Conservation (phyloP, 2,329 filamentous ascomycete genomes). For the Fusarium sp. region DNA sequence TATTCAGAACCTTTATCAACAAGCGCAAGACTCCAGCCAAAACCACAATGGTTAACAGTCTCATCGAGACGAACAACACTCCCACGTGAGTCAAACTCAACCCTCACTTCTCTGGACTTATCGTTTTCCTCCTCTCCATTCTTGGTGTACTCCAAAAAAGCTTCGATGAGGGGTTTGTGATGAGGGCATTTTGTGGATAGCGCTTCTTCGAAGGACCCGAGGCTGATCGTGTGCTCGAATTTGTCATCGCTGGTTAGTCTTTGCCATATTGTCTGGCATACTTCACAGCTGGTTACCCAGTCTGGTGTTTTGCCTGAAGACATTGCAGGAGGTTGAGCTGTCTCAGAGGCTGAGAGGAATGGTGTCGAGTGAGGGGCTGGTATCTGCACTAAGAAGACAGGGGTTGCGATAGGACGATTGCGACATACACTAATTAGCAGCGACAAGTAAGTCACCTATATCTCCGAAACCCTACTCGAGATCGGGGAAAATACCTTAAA, state of each 20-base stretch:
- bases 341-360: not conserved
- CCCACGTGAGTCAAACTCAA: fast-evolving
- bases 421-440: not conserved
- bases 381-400: not conserved
- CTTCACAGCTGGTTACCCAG: not conserved
- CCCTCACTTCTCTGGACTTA: not conserved
- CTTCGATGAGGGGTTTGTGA: not conserved
- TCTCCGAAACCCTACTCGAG: not conserved
- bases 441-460: not conserved
- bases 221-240: not conserved
- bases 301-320: not conserved
- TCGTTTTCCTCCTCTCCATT: not conserved
- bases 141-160: not conserved
- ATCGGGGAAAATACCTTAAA: not conserved
- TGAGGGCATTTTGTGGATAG: not conserved
- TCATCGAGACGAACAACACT: not conserved
- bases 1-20: not conserved
- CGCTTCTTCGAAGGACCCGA: not conserved
- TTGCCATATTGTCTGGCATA: not conserved
- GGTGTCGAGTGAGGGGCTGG: not conserved
- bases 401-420: not conserved
- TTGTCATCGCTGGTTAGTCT: not conserved
- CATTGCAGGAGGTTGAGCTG: not conserved
- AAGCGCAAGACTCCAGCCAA: not conserved
- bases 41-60: not conserved